These are phyloP conservation scores for Sequoia sempervirens DNA, from an alignment of 75 land plant genomes.

Conservation along the genomic window DNA sequence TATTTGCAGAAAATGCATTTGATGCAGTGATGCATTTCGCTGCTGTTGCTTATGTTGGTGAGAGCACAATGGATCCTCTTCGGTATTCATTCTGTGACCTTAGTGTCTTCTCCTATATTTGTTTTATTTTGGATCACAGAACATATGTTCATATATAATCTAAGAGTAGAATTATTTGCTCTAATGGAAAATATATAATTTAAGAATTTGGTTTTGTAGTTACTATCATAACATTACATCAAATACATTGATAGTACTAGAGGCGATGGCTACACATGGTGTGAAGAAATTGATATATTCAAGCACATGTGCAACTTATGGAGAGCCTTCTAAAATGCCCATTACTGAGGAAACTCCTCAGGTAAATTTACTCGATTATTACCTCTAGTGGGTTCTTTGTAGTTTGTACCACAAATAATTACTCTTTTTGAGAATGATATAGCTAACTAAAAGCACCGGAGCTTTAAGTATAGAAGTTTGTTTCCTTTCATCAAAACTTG, in stretches of 20 bases:
- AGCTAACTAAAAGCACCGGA: not conserved
- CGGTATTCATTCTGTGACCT: conserved; percentile 34
- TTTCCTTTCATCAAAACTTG: not conserved
- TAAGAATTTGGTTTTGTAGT: conserved; percentile 21
- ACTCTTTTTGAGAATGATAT: not conserved
- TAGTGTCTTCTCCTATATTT: not conserved
- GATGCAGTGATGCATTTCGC: conserved; percentile 96
- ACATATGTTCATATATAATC: not conserved
- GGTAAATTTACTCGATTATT: conserved; percentile 28
- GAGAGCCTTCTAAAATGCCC: conserved; percentile 87
- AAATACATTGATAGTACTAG: conserved; percentile 71
- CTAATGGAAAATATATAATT: not conserved
- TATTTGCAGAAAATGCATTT: conserved; percentile 79
- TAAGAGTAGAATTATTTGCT: not conserved
- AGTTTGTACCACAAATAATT: not conserved
- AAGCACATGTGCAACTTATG: conserved; percentile 91
- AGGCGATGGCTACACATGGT: conserved; percentile 66
- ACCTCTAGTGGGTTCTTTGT: not conserved
- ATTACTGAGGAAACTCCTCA: conserved; percentile 85
- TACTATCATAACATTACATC: conserved; percentile 89
- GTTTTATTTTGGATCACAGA: not conserved
- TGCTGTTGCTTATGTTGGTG: conserved; percentile 91
- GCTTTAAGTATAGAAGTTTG: not conserved
- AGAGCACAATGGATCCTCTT: conserved; percentile 83
- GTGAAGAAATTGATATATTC: conserved; percentile 79